phyloP scores from a whole-genome alignment of 2,329 filamentous ascomycete genomes.

The Bipolaris zeicola region DNA sequence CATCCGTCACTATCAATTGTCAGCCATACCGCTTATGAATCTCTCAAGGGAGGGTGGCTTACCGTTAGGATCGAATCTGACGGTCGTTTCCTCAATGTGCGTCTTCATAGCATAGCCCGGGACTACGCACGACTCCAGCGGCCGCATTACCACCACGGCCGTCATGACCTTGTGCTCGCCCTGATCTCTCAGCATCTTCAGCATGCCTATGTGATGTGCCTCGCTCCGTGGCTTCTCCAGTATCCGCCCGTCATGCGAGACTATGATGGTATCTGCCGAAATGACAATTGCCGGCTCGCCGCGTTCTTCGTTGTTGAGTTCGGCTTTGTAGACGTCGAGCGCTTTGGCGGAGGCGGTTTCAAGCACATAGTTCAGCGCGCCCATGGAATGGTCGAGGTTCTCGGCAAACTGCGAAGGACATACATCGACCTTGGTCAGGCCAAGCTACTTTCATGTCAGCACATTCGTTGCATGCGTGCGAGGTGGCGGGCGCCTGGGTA shows the following conservation, averaged over 20 bases:
- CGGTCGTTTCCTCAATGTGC: constrained; percentile 86
- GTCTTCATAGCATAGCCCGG: constrained; percentile 85
- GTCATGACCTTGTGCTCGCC: constrained; percentile 83
- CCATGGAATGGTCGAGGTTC: constrained; percentile 85
- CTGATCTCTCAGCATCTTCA: constrained; percentile 79
- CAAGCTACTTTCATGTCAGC: constrained; percentile 61
- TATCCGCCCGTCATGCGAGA: constrained; percentile 74
- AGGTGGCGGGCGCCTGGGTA: neutral
- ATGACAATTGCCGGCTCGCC: constrained; percentile 84
- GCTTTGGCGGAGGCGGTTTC: constrained; percentile 85
- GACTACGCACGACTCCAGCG: constrained; percentile 76
- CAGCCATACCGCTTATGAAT: neutral
- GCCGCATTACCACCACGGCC: constrained; percentile 80
- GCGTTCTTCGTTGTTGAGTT: constrained; percentile 60
- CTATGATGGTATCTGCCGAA: constrained; percentile 88
- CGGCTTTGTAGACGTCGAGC: constrained; percentile 69
- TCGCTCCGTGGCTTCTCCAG: constrained; percentile 89
- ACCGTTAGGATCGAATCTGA: constrained; percentile 76
- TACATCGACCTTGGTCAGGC: constrained; percentile 81
- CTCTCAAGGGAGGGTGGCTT: neutral
- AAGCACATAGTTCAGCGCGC: constrained; percentile 88
- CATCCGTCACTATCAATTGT: constrained; percentile 66
- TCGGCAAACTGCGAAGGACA: constrained; percentile 83
- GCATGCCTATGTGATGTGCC: constrained; percentile 80
- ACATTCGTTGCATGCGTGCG: neutral